Conservation (phyloP, 768 basidiomycete genomes). For the Sarcodon aspratus region DNA sequence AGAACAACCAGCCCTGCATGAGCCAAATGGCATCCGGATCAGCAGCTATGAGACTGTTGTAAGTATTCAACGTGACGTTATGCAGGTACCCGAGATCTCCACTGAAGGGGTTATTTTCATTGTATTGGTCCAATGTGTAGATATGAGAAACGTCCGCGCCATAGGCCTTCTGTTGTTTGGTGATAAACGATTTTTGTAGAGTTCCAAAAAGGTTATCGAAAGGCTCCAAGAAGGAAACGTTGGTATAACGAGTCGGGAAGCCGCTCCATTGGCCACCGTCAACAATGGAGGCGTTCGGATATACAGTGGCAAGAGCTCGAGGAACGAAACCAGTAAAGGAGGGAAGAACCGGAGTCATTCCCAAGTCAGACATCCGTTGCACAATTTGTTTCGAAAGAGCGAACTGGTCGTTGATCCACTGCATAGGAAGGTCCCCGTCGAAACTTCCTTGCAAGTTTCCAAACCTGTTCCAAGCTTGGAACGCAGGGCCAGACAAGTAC, state of each 20-base stretch:
- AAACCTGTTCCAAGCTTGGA: constrained; percentile 31
- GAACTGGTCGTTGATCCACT: constrained; percentile 28
- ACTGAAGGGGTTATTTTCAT: constrained; percentile 28
- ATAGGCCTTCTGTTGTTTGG: constrained; percentile 24
- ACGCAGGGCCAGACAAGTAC: constrained; percentile 28
- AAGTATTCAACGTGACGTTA: constrained; percentile 21
- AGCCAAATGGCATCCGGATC: constrained; percentile 30
- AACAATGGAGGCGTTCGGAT: constrained; percentile 24
- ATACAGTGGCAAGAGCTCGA: constrained; percentile 14
- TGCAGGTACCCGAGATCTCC: constrained; percentile 20
- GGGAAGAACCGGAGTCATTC: constrained; percentile 31
- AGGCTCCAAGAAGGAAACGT: constrained; percentile 29
- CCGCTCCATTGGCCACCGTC: constrained; percentile 23
- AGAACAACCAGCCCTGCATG: constrained; percentile 33
- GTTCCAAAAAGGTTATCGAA: constrained; percentile 25
- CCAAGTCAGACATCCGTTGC: constrained; percentile 26
- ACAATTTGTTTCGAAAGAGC: constrained; percentile 24
- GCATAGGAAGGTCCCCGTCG: constrained; percentile 21
- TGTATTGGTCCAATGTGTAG: constrained; percentile 34
- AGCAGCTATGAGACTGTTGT: constrained; percentile 23
- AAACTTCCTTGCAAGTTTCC: constrained; percentile 31
- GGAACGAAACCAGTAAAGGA: constrained; percentile 32
- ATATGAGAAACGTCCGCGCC: constrained; percentile 25
- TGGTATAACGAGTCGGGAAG: constrained; percentile 21
- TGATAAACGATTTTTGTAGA: constrained; percentile 26